These are phyloP conservation scores for Gynandropsis gynandra DNA, from an alignment of 345 rosid genomes.

Conservation along the genomic window DNA sequence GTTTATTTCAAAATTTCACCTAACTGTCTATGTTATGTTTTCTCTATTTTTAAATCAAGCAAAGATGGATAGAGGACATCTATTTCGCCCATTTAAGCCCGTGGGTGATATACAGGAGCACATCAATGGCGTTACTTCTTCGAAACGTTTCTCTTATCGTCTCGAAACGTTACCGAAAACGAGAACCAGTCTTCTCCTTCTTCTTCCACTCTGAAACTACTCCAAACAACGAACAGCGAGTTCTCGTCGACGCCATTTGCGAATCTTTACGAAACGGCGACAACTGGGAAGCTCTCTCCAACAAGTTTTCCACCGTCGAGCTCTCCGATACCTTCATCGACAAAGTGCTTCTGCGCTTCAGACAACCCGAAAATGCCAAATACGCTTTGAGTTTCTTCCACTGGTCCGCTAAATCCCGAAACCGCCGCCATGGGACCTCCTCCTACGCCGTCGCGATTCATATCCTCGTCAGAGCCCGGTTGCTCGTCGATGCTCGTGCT, in stretches of 20 bases:
- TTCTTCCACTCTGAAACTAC: constrained; percentile 12
- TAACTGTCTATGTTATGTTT: too few species aligned
- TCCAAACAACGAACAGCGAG: constrained; percentile 1
- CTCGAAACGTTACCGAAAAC: constrained; percentile 7
- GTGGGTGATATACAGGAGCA: not conserved
- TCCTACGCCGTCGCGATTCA: constrained; percentile 53
- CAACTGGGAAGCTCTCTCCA: constrained; percentile 51
- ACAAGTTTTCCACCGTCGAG: constrained; percentile 30
- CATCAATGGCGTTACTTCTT: constrained; percentile 19
- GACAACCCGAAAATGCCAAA: constrained; percentile 55
- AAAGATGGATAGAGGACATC: too few species aligned
- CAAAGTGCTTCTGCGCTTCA: constrained; percentile 50
- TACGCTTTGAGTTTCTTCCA: constrained; percentile 65
- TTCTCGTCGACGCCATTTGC: constrained; percentile 29
- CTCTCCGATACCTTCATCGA: constrained; percentile 36
- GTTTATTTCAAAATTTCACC: too few species aligned
- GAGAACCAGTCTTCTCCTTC: not conserved
- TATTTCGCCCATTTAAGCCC: too few species aligned
- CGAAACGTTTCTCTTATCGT: not conserved
- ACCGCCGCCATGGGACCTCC: constrained; percentile 36
- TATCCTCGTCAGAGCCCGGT: constrained; percentile 45
- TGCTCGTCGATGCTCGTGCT: constrained; percentile 55
- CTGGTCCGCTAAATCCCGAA: constrained; percentile 53
- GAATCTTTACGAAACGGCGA: constrained; percentile 32
- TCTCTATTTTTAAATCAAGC: constrained; percentile 13